Evolutionary conservation across 1,284 basidiomycete species (phyloP).

Genomic region (Sanghuangporus baumii): DNA sequence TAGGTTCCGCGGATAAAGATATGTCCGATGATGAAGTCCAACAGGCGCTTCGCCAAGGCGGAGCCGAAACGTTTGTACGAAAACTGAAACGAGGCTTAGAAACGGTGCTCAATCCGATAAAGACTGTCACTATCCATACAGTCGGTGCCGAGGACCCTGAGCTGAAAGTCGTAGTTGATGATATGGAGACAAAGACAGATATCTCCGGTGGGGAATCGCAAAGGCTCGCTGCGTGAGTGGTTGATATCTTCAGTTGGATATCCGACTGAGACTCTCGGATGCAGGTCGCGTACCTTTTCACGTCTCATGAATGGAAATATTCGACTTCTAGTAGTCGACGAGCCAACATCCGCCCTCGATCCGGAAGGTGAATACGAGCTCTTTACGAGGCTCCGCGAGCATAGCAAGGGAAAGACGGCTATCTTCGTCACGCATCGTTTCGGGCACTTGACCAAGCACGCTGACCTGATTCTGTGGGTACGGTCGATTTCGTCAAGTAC

Average conservation of each 20-base stretch:
- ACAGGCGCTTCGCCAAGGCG: constrained; percentile 32
- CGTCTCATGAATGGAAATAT: constrained; percentile 30
- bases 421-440: constrained; percentile 37
- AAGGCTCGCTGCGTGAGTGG: constrained; percentile 27
- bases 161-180: constrained; percentile 4
- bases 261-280: no score
- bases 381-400: constrained; percentile 27
- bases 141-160: not conserved
- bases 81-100: constrained; percentile 31
- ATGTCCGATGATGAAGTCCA: constrained; percentile 24
- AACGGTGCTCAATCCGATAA: constrained; percentile 31
- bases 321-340: constrained; percentile 35
- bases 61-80: constrained; percentile 31
- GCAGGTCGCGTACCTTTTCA: not conserved
- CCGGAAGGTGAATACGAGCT: constrained; percentile 32
- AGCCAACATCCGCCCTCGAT: constrained; percentile 35
- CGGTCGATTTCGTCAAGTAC: no score
- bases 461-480: constrained; percentile 37
- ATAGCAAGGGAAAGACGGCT: constrained; percentile 30
- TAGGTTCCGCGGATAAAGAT: constrained; percentile 23
- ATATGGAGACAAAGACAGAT: constrained; percentile 30
- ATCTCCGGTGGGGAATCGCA: constrained; percentile 38
- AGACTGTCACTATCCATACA: not conserved
- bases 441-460: constrained; percentile 29
- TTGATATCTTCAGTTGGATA: no score